These are phyloP conservation scores for Trichosporon sp. DNA, from an alignment of 1,284 basidiomycete species.

Conservation along the genomic window DNA sequence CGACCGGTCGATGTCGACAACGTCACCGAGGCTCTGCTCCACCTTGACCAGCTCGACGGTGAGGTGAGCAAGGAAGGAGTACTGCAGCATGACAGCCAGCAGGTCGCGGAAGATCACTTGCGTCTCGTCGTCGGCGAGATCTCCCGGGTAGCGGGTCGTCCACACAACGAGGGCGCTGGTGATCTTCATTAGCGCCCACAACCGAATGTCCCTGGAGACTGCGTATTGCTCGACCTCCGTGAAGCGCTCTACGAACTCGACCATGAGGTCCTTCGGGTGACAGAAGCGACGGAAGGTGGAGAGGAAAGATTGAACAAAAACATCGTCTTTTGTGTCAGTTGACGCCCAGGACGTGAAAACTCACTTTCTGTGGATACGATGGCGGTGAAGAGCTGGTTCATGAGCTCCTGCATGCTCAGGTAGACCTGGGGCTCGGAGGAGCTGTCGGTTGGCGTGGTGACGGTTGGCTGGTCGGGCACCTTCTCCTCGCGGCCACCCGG, in stretches of 20 bases:
- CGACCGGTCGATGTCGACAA: constrained; percentile 46
- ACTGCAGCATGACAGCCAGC: constrained; percentile 41
- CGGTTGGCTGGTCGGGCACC: constrained; percentile 2
- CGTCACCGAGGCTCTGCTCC: constrained; percentile 37
- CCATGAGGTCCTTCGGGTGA: constrained; percentile 46
- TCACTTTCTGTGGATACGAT: constrained; percentile 50
- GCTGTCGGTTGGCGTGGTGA: not conserved
- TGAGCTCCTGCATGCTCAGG: constrained; percentile 40
- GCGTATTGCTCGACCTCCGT: constrained; percentile 43
- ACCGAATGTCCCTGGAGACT: constrained; percentile 44
- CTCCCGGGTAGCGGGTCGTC: constrained; percentile 52
- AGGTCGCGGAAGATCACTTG: constrained; percentile 41
- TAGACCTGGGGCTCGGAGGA: constrained; percentile 23
- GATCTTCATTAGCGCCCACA: constrained; percentile 53
- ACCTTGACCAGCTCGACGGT: constrained; percentile 47
- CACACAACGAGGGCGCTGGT: constrained; percentile 51
- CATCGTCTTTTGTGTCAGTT: constrained; percentile 36
- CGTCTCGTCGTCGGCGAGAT: constrained; percentile 41
- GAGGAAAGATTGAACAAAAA: constrained; percentile 51
- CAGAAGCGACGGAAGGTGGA: constrained; percentile 54
- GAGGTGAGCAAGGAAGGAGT: constrained; percentile 52
- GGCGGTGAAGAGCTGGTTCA: constrained; percentile 46
- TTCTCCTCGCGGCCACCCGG: constrained; percentile 11
- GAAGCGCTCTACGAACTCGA: constrained; percentile 47
- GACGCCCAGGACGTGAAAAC: constrained; percentile 10